phyloP scores from a whole-genome alignment of 139 green algal species.

The Chlorella sp. region DNA sequence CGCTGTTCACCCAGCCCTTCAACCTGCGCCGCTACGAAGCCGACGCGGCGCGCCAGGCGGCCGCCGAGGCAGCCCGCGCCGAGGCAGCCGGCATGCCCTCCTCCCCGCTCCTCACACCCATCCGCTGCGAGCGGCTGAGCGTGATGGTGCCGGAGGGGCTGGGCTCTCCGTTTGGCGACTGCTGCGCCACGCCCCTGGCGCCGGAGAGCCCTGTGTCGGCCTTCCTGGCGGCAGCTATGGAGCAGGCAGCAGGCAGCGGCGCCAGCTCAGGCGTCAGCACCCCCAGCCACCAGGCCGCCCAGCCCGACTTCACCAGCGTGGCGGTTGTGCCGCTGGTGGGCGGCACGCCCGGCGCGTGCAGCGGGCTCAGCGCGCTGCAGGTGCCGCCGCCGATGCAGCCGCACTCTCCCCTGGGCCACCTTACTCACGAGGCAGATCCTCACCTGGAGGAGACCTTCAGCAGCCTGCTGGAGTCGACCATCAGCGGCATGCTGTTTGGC shows the following conservation, averaged over 20 bases:
- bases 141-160: conserved; percentile 26
- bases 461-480: no score
- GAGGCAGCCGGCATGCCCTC: background rate
- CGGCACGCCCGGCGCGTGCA: background rate
- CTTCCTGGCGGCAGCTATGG: background rate
- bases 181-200: conserved; percentile 25
- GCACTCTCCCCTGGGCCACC: no score
- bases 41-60: conserved; percentile 28
- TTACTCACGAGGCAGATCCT: no score
- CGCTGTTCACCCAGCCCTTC: conserved; percentile 54
- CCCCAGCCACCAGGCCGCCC: background rate
- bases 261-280: background rate
- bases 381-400: no score
- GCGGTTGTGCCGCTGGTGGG: background rate
- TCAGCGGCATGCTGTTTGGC: no score
- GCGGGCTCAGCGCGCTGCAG: no score
- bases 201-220: background rate
- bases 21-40: conserved; percentile 37
- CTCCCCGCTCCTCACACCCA: conserved; percentile 38
- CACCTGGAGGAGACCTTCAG: no score
- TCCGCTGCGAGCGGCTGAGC: conserved; percentile 25
- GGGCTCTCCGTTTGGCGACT: conserved; percentile 8
- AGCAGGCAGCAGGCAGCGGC: no score
- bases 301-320: conserved; percentile 4
- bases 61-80: background rate